Evolutionary conservation across 2,329 filamentous ascomycete genomes (phyloP), one percentile per base, ranked within the genome.

Genomic region (Fusarium transvaalense): DNA sequence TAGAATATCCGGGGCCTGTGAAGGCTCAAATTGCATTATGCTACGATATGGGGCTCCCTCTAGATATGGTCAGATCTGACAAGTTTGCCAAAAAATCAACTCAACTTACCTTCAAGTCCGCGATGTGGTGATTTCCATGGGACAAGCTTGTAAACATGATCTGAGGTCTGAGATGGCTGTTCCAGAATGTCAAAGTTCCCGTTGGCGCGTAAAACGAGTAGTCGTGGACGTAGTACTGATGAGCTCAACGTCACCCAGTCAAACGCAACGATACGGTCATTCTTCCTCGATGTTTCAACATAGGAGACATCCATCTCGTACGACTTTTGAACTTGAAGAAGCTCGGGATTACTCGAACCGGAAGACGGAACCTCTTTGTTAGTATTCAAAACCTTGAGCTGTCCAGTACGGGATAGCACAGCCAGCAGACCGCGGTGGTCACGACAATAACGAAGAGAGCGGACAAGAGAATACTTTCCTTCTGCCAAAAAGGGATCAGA

Each of bases 191-290:
- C 87, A 73, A 90, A 88, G 15, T 80, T 81, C 19, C 88, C 88
- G 65, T 85, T 90, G 34, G 86, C 86, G 27, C 88, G 83, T 27
- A 91, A 76, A 3, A 88, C 87, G 25, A 91, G 76, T 38, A 88
- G 78, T n/a, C 88, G 83, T 31, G 88, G 87, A 25, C 84, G 84
- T 48, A 89, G 73, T 15, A 83, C 82, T 5, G 86, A 81, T 5
- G 85, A 87, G 13, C 84, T 82, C 46, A 89, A 79, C 5, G 86
- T 89, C 12, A 90, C 80, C 88, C 89, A 91, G 74, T 91, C 89
- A 75, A 91, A 91, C 0, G 88, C 90, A 10, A 91, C 87, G 32
- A 91, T 89, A 21, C 86, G 84, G 56, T 90, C 86, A 69, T 85
- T 83, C 75, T 85, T 85, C 67, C 83, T 81, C 32, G 81, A 79